Percentiles rank a stretch among this genome's conserved stretches.
Evolutionary conservation across 768 basidiomycete species (phyloP).

Genomic region (Lactarius hatsudake): DNA sequence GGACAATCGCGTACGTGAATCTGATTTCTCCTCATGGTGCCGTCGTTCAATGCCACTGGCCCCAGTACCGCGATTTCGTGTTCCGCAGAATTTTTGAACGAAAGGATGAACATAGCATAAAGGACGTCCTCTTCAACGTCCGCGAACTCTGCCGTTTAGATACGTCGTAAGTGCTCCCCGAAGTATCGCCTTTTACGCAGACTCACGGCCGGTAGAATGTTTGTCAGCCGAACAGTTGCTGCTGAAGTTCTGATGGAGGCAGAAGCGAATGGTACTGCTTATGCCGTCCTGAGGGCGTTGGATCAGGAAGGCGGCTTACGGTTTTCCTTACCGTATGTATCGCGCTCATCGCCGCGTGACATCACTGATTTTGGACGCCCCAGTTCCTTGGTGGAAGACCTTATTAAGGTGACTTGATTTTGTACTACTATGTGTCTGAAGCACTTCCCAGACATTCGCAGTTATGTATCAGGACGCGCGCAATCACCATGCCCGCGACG

Average conservation of each 20-base stretch:
- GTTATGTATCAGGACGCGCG: conserved; percentile 70
- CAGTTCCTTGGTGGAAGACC: conserved; percentile 56
- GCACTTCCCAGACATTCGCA: conserved; percentile 31
- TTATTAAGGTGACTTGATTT: conserved; percentile 55
- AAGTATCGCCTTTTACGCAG: conserved; percentile 14
- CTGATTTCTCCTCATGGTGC: neutral
- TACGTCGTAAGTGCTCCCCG: conserved; percentile 46
- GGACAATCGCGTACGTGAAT: conserved; percentile 62
- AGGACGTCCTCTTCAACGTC: conserved; percentile 68
- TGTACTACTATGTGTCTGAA: neutral
- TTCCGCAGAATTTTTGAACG: conserved; percentile 85
- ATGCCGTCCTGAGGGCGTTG: conserved; percentile 62
- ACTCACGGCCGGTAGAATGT: conserved; percentile 54
- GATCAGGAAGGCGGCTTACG: conserved; percentile 61
- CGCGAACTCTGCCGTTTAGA: conserved; percentile 70
- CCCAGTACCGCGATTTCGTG: conserved; percentile 79
- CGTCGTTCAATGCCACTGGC: neutral
- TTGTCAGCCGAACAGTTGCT: conserved; percentile 77
- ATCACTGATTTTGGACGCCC: neutral
- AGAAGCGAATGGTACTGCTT: conserved; percentile 65
- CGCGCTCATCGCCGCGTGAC: neutral
- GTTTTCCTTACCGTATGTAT: conserved; percentile 63
- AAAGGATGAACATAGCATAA: conserved; percentile 50
- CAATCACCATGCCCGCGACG: conserved; percentile 50
- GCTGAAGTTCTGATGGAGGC: conserved; percentile 83